Base-by-base conservation (phyloP, 768 basidiomycete genomes). In the Suillus lakei region DNA sequence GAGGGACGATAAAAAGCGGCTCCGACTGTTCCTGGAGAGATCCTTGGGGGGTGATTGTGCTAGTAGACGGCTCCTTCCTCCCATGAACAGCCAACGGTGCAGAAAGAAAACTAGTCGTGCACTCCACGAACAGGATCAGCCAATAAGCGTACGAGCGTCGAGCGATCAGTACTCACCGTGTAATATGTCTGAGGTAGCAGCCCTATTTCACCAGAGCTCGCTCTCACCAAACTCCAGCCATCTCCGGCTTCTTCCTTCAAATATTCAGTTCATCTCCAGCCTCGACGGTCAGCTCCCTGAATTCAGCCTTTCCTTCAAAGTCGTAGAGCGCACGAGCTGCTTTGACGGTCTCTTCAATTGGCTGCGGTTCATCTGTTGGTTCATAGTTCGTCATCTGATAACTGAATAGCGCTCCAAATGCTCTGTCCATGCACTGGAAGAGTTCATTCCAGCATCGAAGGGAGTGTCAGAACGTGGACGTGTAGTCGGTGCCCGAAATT, bases 191-290 rank as follows among this genome's bases (percentile, higher is more conserved):
- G 81, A 23, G 92, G 92, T 55, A 93, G 68, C 65, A 93, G 76
- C 1, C 92, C 92, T 63, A 91, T 76, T 71, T 89, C 87, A 36
- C 86, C 86, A n/a, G 74, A 79, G 13, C 70, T 76, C 64, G 80
- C 83, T 77, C 81, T 86, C 16, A 90, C 89, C 41, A 94, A 80
- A 77, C 92, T 93, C 92, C 92, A 93, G 6, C 92, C 92, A 67
- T 93, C 91, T 8, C 87, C 88, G 1, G 88, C 81, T 61, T 91
- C 84, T 66, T 91, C 90, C 67, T 86, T 89, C 59, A 95, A 71
- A 93, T 79, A 56, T 88, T 85, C 26, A 95, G 74, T 66, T 84
- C 83, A 67, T 92, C 90, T 15, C 92, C 92, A 1, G 90, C 91
- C 63, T 82, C 80, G 21, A 92, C 85, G 8, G 74, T 80, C 28